phyloP scores from a whole-genome alignment of 345 rosid species.

The Syzygium aromaticum region DNA sequence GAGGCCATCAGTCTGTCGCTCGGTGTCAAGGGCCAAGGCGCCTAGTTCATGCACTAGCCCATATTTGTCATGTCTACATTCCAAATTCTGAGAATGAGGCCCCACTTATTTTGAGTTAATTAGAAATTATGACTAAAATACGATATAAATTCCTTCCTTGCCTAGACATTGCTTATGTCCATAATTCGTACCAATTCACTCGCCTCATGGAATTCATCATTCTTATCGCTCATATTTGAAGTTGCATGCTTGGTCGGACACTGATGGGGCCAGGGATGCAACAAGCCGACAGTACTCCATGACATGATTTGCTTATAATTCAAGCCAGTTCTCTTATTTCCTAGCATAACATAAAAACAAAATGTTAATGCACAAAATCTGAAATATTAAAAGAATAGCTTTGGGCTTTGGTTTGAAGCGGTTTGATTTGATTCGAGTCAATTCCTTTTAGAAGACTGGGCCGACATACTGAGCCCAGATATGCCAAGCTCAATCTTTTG shows the following conservation, averaged over 20 bases:
- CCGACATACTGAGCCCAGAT: rapidly evolving
- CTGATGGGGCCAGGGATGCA: not conserved
- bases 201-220: not conserved
- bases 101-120: not conserved
- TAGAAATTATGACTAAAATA: not conserved
- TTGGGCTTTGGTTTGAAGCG: not conserved
- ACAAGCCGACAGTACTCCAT: not conserved
- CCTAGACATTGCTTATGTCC: not conserved
- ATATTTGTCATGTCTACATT: too few species aligned
- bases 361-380: not conserved
- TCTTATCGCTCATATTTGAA: not conserved
- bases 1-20: conserved; percentile 16
- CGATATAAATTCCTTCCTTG: not conserved
- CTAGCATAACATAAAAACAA: not conserved
- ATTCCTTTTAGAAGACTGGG: not conserved
- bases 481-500: not conserved
- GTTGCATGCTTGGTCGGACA: not conserved
- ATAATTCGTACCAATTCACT: not conserved
- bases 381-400: not conserved
- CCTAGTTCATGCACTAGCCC: conserved; percentile 32
- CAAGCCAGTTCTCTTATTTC: not conserved
- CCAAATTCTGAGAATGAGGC: too few species aligned
- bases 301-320: not conserved
- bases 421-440: not conserved
- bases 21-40: conserved; percentile 33